Evolutionary conservation across 768 basidiomycete species (phyloP).

Genomic region (Suillus subluteus): DNA sequence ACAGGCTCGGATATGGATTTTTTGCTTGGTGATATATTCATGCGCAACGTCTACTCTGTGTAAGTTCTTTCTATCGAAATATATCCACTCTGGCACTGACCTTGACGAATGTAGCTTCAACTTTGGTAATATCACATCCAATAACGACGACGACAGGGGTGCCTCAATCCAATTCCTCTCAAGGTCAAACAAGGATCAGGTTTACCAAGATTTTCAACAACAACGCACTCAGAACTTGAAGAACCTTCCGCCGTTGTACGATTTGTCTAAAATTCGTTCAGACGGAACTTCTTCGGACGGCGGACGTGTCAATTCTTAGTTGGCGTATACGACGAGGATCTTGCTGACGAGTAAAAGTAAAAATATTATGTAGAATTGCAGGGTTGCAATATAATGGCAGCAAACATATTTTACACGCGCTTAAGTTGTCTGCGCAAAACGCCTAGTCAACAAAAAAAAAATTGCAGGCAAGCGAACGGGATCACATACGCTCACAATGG

Average conservation of each 20-base stretch:
- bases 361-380: background rate
- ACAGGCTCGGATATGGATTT: slow-evolving; percentile 37
- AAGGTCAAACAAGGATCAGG: slow-evolving; percentile 38
- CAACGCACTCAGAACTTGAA: slow-evolving; percentile 20
- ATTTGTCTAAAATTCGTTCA: slow-evolving; percentile 21
- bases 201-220: slow-evolving; percentile 30
- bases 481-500: too few species aligned
- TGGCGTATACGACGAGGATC: background rate
- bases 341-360: background rate
- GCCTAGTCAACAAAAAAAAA: background rate
- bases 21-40: slow-evolving; percentile 47
- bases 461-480: too few species aligned
- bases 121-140: slow-evolving; percentile 38
- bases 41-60: slow-evolving; percentile 51
- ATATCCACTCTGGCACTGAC: background rate
- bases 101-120: slow-evolving; percentile 37
- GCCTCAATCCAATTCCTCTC: slow-evolving; percentile 47
- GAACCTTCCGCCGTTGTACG: slow-evolving; percentile 27
- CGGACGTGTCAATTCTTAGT: slow-evolving; percentile 1
- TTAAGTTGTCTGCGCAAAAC: background rate
- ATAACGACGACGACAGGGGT: slow-evolving; percentile 19
- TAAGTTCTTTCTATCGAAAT: slow-evolving; percentile 20
- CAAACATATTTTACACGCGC: background rate
- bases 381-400: background rate
- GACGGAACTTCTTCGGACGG: slow-evolving; percentile 25